Percentiles rank a stretch among this genome's conserved stretches.
Evolutionary conservation across 2,329 filamentous ascomycete genomes (phyloP).

Genomic region (Camptophora hylomeconis): DNA sequence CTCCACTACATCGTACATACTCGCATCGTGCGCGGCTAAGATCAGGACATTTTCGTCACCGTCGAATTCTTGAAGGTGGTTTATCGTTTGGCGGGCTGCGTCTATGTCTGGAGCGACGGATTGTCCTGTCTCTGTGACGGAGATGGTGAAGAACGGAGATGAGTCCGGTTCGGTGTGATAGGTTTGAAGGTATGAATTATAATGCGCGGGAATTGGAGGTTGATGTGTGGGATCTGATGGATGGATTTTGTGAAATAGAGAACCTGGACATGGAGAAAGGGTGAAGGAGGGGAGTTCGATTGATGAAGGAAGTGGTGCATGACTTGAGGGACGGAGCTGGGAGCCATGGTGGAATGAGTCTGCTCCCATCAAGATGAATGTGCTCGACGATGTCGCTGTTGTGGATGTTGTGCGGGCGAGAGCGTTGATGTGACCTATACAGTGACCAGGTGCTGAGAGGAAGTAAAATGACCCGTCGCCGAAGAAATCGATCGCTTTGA

Average conservation of each 20-base stretch:
- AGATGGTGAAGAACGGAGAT: too few species aligned
- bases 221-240: background rate
- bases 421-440: slow-evolving; percentile 37
- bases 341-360: slow-evolving; percentile 35
- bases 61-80: slow-evolving; percentile 13
- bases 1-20: slow-evolving; percentile 16
- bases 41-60: slow-evolving; percentile 19
- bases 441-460: slow-evolving; percentile 34
- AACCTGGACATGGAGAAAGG: slow-evolving; percentile 1
- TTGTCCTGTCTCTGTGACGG: too few species aligned
- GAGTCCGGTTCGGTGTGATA: too few species aligned
- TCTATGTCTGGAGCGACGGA: slow-evolving; percentile 10
- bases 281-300: slow-evolving; percentile 1
- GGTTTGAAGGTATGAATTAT: too few species aligned
- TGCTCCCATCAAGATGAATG: slow-evolving; percentile 39
- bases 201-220: slow-evolving; percentile 21
- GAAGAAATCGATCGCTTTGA: slow-evolving; percentile 30
- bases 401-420: slow-evolving; percentile 31
- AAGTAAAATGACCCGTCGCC: slow-evolving; percentile 30
- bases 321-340: slow-evolving; percentile 28
- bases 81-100: slow-evolving; percentile 9
- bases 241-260: slow-evolving; percentile 3
- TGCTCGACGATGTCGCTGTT: slow-evolving; percentile 15
- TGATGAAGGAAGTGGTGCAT: slow-evolving; percentile 4
- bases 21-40: slow-evolving; percentile 19